Evolutionary conservation across 139 green algal species (phyloP).

Genomic region (Coccomyxa sp.): DNA sequence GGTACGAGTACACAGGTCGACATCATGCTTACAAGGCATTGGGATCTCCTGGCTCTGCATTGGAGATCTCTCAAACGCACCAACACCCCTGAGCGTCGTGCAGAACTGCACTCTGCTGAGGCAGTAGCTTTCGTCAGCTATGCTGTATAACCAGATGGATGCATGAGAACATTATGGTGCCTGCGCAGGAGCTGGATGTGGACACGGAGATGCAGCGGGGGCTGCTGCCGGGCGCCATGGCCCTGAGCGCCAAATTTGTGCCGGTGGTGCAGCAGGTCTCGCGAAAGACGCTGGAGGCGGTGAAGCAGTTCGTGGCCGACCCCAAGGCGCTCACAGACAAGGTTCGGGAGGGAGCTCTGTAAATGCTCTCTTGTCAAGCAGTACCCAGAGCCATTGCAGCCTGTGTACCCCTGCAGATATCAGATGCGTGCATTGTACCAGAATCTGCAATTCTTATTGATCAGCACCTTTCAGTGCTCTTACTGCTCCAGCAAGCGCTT

Average conservation of each 20-base stretch:
- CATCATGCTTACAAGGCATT: too few relatives aligned
- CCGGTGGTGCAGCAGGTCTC: slow-evolving; percentile 18
- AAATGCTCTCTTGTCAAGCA: neutral
- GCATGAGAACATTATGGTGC: neutral
- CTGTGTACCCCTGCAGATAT: neutral
- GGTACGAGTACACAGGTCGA: too few relatives aligned
- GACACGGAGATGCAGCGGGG: slow-evolving; percentile 72
- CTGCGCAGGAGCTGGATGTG: slow-evolving; percentile 76
- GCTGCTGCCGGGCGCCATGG: slow-evolving; percentile 51
- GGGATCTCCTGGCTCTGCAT: too few relatives aligned
- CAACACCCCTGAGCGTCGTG: too few relatives aligned
- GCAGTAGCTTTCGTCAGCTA: too few relatives aligned
- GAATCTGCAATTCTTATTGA: neutral
- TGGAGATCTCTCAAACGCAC: too few relatives aligned
- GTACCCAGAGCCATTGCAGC: too few relatives aligned
- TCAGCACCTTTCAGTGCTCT: neutral
- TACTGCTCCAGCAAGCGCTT: neutral
- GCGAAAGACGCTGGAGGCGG: neutral
- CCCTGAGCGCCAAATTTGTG: slow-evolving; percentile 51
- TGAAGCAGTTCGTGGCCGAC: neutral
- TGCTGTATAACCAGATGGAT: too few relatives aligned
- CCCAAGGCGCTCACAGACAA: neutral
- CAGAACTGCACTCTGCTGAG: too few relatives aligned
- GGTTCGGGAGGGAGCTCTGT: neutral
- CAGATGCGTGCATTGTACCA: neutral